A percentile compares a stretch with the other conserved stretches of the same genome.
Evolutionary conservation across 257 asterid species (phyloP).

Genomic region (Lithospermum erythrorhizon): DNA sequence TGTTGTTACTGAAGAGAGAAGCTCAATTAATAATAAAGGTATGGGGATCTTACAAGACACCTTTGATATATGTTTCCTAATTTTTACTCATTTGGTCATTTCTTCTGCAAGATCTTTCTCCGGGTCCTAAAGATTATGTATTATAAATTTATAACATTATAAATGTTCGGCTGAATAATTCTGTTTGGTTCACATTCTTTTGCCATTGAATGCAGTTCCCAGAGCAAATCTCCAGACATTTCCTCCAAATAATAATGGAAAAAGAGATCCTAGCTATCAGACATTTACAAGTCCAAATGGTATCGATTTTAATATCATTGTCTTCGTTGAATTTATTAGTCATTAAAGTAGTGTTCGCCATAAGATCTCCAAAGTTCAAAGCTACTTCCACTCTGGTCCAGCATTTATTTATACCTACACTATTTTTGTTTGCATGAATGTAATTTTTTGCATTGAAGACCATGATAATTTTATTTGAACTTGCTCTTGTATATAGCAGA

Average conservation of each 20-base stretch:
- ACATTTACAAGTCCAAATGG: constrained; percentile 44
- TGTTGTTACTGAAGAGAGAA: constrained; percentile 60
- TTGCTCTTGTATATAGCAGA: neutral
- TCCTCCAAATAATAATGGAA: constrained; percentile 56
- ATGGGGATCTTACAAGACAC: constrained; percentile 4
- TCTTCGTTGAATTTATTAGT: neutral
- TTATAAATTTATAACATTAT: no score
- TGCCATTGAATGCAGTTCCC: constrained; percentile 34
- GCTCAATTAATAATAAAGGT: constrained; percentile 42
- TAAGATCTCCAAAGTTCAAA: neutral
- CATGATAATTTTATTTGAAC: neutral
- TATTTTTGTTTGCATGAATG: neutral
- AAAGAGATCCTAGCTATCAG: constrained; percentile 59
- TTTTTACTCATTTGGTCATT: neutral
- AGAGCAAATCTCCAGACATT: constrained; percentile 74
- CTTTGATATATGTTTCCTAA: neutral
- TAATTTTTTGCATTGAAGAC: neutral
- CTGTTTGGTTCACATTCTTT: neutral
- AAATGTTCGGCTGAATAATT: neutral
- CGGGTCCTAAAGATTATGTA: no score
- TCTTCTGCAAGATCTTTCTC: neutral
- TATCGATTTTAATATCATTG: constrained; percentile 14
- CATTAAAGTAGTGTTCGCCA: neutral
- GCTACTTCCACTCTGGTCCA: neutral
- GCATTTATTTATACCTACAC: neutral